These are phyloP conservation scores for Stipa capillata DNA, from an alignment of 176 grass and related monocot species.

Conservation along the genomic window DNA sequence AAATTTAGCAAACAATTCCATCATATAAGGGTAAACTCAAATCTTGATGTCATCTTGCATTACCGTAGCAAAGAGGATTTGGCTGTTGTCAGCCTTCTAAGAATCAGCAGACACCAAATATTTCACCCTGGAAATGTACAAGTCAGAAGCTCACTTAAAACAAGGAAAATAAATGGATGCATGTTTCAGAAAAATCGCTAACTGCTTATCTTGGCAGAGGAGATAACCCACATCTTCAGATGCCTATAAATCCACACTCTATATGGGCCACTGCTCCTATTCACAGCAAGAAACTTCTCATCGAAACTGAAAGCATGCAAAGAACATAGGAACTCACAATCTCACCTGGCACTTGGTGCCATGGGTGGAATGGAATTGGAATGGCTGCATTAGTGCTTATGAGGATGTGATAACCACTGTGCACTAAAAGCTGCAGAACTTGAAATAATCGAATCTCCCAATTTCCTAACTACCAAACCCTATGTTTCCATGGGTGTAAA, in stretches of 20 bases:
- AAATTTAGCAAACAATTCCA: not conserved
- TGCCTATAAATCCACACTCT: constrained; percentile 73
- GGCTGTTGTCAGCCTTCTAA: constrained; percentile 32
- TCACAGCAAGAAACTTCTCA: constrained; percentile 71
- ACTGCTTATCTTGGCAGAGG: constrained; percentile 77
- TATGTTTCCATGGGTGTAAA: not conserved
- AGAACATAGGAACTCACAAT: not conserved
- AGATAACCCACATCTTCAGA: constrained; percentile 49
- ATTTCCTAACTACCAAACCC: too few species aligned
- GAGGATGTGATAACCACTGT: too few species aligned
- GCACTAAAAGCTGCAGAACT: too few species aligned
- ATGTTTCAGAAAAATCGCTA: constrained; percentile 18
- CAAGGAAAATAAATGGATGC: not conserved
- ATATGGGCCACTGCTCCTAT: constrained; percentile 71
- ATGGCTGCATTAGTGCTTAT: too few species aligned
- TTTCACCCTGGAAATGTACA: constrained; percentile 70
- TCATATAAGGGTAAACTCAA: constrained; percentile 21
- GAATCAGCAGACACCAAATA: constrained; percentile 87
- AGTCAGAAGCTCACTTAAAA: constrained; percentile 21
- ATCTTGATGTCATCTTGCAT: constrained; percentile 68
- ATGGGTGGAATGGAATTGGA: too few species aligned
- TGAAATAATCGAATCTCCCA: not conserved
- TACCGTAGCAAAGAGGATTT: constrained; percentile 55
- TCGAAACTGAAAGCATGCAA: constrained; percentile 45
- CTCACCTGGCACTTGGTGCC: too few species aligned